Base-by-base conservation (phyloP, 306 rosid genomes). In the Calophaca sinica region DNA sequence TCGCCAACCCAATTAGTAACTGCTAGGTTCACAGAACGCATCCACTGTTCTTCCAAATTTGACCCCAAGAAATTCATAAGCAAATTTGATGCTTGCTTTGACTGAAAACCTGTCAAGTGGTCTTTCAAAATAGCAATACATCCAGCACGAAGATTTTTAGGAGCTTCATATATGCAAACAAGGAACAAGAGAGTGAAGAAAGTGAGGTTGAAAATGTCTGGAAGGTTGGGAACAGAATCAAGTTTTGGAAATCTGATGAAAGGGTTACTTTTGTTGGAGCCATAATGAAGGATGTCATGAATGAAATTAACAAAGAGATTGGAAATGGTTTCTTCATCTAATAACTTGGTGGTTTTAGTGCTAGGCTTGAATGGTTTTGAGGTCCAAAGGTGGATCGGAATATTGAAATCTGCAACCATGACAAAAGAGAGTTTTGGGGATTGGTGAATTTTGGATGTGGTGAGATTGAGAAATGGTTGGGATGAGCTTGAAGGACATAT, bases 11-110 rank as follows among this genome's bases (percentile, higher is more conserved):
- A 87, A 70, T 85, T 94, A 5, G 96, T 94, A 4, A 94, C 72
- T 2, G 89, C 93, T 14, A 94, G 86, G 68, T 94, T 91, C 78
- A 90, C 4, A 5, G 98, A 94, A 51, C 98, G 85, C 96, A 94
- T 94, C 97, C 98, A 94, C 26, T 75, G 87, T 66, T 90, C 96
- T 61, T 90, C 91, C 33, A 91, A 57, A 65, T 94, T 94, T 0
- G 97, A 90, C 1, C 98, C 98, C 57, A 94, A 74, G 5, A 86
- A 82, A 49, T 82, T 94, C 96, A 94, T 90, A 5, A 94, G 75
- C 61, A 58, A 42, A 52, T 75, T 88, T 0, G 96, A 86, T 10
- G 90, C 79, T 55, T 75, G 74, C 52, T 82, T 87, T 31, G 96
- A 87, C 41, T 83, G 83, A 58, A 65, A 79, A 57, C 81, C 42